Conservation (phyloP, 768 basidiomycete species). For the Termitomyces sp. region DNA sequence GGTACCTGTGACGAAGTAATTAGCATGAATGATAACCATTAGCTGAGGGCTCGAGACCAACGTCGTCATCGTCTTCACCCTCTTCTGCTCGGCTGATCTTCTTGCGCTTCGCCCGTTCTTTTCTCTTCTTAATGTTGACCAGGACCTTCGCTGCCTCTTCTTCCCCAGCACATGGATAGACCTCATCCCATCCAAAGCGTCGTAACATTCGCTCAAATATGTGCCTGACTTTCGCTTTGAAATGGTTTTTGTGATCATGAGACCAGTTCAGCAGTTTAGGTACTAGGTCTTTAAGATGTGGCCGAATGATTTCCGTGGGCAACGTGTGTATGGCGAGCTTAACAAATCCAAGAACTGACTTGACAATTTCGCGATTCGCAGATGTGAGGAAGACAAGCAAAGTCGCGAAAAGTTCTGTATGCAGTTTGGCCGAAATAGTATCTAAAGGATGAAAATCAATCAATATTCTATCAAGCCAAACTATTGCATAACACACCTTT, state of each 20-base stretch:
- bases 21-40: not conserved
- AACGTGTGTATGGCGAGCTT: conserved; percentile 91
- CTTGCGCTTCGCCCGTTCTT: conserved; percentile 90
- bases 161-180: conserved; percentile 69
- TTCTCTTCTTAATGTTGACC: conserved; percentile 92
- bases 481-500: conserved; percentile 52
- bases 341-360: conserved; percentile 91
- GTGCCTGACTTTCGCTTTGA: conserved; percentile 95
- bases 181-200: conserved; percentile 83
- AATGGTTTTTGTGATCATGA: conserved; percentile 98
- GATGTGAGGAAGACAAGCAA: conserved; percentile 89
- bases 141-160: conserved; percentile 88
- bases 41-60: not conserved
- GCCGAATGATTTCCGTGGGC: conserved; percentile 64
- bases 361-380: conserved; percentile 96
- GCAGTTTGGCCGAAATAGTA: conserved; percentile 64
- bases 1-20: conserved; percentile 29
- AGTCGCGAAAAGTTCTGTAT: conserved; percentile 81
- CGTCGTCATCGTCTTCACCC: conserved; percentile 54
- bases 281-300: conserved; percentile 74
- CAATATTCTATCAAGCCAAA: not conserved
- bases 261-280: conserved; percentile 88
- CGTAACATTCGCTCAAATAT: conserved; percentile 96
- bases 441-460: conserved; percentile 37
- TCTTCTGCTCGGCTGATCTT: conserved; percentile 59